phyloP scores from a whole-genome alignment of 441 rosid genomes.

The Melastoma candidum region DNA sequence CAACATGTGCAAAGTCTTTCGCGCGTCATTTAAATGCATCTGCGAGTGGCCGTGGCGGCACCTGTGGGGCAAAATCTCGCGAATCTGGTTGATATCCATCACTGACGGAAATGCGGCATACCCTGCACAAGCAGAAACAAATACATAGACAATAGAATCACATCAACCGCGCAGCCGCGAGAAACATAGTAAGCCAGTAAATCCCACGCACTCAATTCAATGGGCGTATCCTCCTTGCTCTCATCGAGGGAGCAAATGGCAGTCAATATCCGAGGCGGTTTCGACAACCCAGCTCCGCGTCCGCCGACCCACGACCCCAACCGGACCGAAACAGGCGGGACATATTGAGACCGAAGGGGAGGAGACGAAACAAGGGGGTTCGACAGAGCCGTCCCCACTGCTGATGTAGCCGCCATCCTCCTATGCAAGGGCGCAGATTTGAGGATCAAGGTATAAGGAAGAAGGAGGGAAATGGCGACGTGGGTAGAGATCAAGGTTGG shows the following conservation, averaged over 20 bases:
- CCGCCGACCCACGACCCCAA: too few relatives aligned
- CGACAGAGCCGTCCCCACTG: too few relatives aligned
- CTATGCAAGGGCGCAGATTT: too few relatives aligned
- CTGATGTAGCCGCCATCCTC: too few relatives aligned
- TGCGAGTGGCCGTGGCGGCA: slow-evolving; percentile 3
- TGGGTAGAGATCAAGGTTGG: too few relatives aligned
- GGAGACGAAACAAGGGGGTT: too few relatives aligned
- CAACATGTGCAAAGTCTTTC: not conserved
- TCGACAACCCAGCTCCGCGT: too few relatives aligned
- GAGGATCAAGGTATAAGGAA: too few relatives aligned
- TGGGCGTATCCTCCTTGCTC: slow-evolving; percentile 34
- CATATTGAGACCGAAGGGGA: too few relatives aligned
- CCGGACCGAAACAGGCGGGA: too few relatives aligned
- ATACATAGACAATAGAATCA: slow-evolving; percentile 3
- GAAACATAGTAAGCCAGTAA: not conserved
- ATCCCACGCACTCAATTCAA: slow-evolving; percentile 41
- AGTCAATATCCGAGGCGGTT: slow-evolving; percentile 3
- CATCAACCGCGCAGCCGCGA: not conserved
- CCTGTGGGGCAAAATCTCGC: slow-evolving; percentile 87
- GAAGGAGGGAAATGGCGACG: too few relatives aligned
- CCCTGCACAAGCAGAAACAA: slow-evolving; percentile 26
- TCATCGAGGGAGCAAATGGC: slow-evolving; percentile 37
- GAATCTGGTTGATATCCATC: slow-evolving; percentile 78
- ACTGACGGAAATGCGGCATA: slow-evolving; percentile 72
- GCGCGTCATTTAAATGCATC: too few relatives aligned